phyloP scores from a whole-genome alignment of 169 alveolate genomes.

The Babesia microti region DNA sequence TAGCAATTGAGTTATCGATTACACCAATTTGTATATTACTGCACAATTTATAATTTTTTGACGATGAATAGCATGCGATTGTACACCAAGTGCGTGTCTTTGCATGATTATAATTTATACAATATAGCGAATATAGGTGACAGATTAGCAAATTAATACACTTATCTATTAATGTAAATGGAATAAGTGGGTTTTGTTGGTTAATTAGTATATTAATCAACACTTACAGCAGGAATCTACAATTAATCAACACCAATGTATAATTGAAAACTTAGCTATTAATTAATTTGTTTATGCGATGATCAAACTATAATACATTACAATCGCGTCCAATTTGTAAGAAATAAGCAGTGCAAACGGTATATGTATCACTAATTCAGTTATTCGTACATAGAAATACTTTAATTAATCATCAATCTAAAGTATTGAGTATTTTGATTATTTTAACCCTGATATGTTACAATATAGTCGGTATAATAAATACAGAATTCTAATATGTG shows the following conservation, averaged over 20 bases:
- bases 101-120: too few species aligned
- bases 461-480: not conserved
- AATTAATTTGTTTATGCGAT: not conserved
- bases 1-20: not conserved
- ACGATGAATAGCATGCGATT: not conserved
- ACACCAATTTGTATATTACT: not conserved
- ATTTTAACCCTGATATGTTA: not conserved
- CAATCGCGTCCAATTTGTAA: not conserved
- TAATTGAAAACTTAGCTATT: slow-evolving; percentile 1
- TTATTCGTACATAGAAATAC: not conserved
- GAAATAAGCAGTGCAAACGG: not conserved
- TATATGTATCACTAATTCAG: not conserved
- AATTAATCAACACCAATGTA: too few species aligned
- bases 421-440: not conserved
- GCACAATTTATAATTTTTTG: not conserved
- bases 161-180: too few species aligned
- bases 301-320: slow-evolving; percentile 1
- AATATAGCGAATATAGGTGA: too few species aligned
- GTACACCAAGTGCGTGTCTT: too few species aligned
- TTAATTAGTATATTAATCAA: too few species aligned
- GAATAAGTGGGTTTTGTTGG: too few species aligned
- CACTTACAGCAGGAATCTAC: too few species aligned
- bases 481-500: not conserved
- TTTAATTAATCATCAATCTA: not conserved
- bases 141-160: too few species aligned